Base-by-base conservation (phyloP, 2,329 filamentous ascomycete genomes). In the Neurospora sp. region DNA sequence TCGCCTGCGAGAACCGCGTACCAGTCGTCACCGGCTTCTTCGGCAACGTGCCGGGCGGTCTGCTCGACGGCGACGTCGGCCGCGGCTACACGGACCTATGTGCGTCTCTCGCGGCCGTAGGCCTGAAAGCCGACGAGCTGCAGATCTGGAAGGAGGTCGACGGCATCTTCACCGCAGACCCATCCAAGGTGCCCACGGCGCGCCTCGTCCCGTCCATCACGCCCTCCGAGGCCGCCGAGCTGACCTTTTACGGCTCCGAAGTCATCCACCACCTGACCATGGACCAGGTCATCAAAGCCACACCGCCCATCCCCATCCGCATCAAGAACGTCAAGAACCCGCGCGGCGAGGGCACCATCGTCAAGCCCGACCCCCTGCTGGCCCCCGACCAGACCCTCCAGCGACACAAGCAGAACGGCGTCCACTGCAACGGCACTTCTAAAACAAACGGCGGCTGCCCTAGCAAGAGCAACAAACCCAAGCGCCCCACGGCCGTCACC, bases 91-190 rank as follows among this genome's bases (percentile, higher is more conserved):
- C 96, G 10, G 96, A 99, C 80, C 87, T 99, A 66, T 98, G 96
- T 79, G 95, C 96, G 13, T 94, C 96, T 6, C 84, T 99, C 17
- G 90, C 94, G 68, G 93, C 96, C 1, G 95, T 99, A 10, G 95
- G 93, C 4, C 83, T 96, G n/a, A 85, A 88, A 75, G 96, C 96
- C 0, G 84, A 90, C 69, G 96, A 99, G 80, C 86, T 99, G 68
- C 96, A 99, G 80, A 92, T 99, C 73, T 98, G 96, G 96, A 99
- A 99, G 83, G 96, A 99, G 79, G 96, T 99, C 7, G 96, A 99
- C 69, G 79, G 79, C 70, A 81, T 81, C 73, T 81, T 80, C 74
- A 84, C 84, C 6, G 85, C 85, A 36, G 93, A 97, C 77, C 93
- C 93, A 3, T 88, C 91, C 75, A 96, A 96, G 80, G 93, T 96